phyloP scores from a whole-genome alignment of 192 early-diverging fungal species.

The Chytriomyces hyalinus region DNA sequence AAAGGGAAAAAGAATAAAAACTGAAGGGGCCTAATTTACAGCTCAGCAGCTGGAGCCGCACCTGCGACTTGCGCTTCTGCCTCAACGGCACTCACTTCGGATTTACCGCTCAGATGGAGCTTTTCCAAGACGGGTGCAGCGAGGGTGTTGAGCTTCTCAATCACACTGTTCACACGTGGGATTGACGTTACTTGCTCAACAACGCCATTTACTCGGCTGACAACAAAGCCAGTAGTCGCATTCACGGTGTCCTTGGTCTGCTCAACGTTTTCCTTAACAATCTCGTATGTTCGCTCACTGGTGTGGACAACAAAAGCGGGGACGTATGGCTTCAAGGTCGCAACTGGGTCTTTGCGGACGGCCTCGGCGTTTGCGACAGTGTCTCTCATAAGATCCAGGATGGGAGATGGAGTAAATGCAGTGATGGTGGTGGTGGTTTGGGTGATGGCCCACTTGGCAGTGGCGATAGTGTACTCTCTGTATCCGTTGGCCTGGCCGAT shows the following conservation, averaged over 20 bases:
- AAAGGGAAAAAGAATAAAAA: too few relatives aligned
- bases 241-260: constrained; percentile 45
- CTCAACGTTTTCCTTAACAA: constrained; percentile 42
- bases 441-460: constrained; percentile 47
- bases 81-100: constrained; percentile 7
- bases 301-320: constrained; percentile 54
- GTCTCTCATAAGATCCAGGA: constrained; percentile 45
- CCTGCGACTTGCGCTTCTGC: constrained; percentile 17
- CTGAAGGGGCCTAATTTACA: background rate
- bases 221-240: constrained; percentile 54
- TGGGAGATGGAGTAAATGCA: constrained; percentile 55
- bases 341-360: constrained; percentile 46
- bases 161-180: constrained; percentile 47
- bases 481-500: constrained; percentile 35
- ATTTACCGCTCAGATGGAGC: constrained; percentile 36
- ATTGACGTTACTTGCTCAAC: constrained; percentile 50
- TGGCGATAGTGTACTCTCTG: constrained; percentile 20
- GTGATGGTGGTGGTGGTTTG: constrained; percentile 59
- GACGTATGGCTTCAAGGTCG: constrained; percentile 50
- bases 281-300: constrained; percentile 57
- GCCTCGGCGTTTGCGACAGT: constrained; percentile 44
- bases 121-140: constrained; percentile 45
- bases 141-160: constrained; percentile 52
- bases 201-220: constrained; percentile 55
- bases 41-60: background rate